Conservation (phyloP, 2,329 filamentous ascomycete genomes). For the Seiridium cupressi region DNA sequence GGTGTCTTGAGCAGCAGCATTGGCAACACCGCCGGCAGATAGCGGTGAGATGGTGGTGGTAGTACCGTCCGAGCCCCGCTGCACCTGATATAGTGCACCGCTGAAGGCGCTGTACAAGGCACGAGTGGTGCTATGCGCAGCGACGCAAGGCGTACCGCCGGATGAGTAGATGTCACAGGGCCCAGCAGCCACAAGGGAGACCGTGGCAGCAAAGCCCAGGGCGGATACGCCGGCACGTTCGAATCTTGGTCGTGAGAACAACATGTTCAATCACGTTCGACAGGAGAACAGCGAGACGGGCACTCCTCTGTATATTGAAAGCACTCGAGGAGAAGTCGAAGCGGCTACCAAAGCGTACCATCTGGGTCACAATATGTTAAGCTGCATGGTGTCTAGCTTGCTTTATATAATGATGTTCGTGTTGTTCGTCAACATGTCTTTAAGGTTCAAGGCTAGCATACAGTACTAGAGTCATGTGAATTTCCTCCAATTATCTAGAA, state of each 20-base stretch:
- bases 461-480: background rate
- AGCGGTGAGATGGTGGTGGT: conserved; percentile 48
- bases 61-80: conserved; percentile 49
- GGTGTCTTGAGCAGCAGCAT: conserved; percentile 57
- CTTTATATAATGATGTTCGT: background rate
- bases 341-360: background rate
- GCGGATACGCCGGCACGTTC: conserved; percentile 16
- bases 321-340: background rate
- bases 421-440: background rate
- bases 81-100: conserved; percentile 58
- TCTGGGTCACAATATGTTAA: background rate
- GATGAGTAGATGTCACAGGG: conserved; percentile 62
- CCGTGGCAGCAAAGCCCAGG: conserved; percentile 27
- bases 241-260: conserved; percentile 5
- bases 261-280: background rate
- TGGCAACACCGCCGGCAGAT: conserved; percentile 59
- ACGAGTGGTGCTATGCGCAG: conserved; percentile 64
- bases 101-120: conserved; percentile 54
- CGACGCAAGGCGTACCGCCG: conserved; percentile 60
- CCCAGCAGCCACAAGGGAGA: conserved; percentile 44
- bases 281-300: background rate
- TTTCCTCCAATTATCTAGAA: background rate
- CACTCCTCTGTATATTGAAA: background rate
- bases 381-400: background rate
- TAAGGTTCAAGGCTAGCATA: background rate